Percentiles rank a stretch among this genome's conserved stretches.
Conservation (phyloP, 2,329 filamentous ascomycete genomes). For the Colletotrichum tamarilloi region DNA sequence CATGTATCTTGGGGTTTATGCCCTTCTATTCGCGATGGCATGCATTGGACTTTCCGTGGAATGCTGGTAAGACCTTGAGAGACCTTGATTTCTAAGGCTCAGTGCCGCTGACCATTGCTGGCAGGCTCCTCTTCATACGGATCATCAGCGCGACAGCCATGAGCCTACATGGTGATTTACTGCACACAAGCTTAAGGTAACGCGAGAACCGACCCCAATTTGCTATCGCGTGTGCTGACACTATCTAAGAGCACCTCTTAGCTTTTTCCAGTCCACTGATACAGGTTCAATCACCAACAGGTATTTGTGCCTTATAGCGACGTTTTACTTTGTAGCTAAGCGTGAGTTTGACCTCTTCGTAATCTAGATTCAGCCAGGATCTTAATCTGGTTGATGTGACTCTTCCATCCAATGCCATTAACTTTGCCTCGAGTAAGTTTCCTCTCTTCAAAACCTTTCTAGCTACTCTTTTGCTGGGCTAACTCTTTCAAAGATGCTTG, state of each 20-base stretch:
- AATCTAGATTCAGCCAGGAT: constrained; percentile 3
- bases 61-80: not conserved
- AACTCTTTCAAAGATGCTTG: not conserved
- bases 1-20: constrained; percentile 19
- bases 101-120: not conserved
- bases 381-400: constrained; percentile 1
- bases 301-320: not conserved
- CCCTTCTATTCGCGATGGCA: not conserved
- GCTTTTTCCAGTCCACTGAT: constrained; percentile 15
- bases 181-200: constrained; percentile 6
- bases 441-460: not conserved
- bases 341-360: not conserved
- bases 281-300: constrained; percentile 6
- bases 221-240: not conserved
- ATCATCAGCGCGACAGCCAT: constrained; percentile 12
- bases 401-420: not conserved
- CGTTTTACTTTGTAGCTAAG: not conserved
- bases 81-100: not conserved
- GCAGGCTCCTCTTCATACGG: constrained; percentile 19
- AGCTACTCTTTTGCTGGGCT: not conserved
- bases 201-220: too few species aligned
- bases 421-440: not conserved
- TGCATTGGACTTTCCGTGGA: not conserved
- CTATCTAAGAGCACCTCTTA: not conserved
- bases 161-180: constrained; percentile 4